Evolutionary conservation across 2,329 filamentous ascomycete species (phyloP), one percentile per base, ranked within the genome.

Genomic region (Colletotrichum tanaceti): DNA sequence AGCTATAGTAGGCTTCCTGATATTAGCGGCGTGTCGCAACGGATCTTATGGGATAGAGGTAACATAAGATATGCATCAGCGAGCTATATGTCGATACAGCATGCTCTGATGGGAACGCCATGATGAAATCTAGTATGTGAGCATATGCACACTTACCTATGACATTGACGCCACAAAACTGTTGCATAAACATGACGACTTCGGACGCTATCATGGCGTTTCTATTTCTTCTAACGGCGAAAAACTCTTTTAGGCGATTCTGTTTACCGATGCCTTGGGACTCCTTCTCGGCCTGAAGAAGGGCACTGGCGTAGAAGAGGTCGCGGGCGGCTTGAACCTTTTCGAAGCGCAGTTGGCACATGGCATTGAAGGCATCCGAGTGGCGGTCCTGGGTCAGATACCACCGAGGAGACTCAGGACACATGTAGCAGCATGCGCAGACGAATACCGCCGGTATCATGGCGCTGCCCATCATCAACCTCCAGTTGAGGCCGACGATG

Each of bases 171-270:
- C 57, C 66, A 16, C 65, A 70, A 10, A 70, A 58, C 41, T 90
- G 88, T 73, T 91, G 89, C 84, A 89, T 86, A 70, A 90, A 90
- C 88, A 91, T 91, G 68, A 90, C 87, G 49, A 90, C 84, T 73
- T 89, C 82, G 0, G 86, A 88, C 1, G 87, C 88, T 18, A 88
- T 72, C 78, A 88, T 83, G 2, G 87, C 88, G 62, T 88, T 86
- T 20, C 89, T 84, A 74, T 90, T 90, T 54, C 89, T 85, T 16
- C 87, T 86, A 22, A 91, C 81, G 0, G 83, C 87, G 58, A 90
- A 81, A 32, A 91, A 76, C 73, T 91, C 88, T 71, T 84, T 80
- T 67, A 90, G 65, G 65, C 84, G 83, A 70, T 79, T 84, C 64
- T 82, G 77, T 57, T 71, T 74, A 16, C 85, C 82, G 5, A 85